Percentiles rank a stretch among this genome's conserved stretches.
Conservation (phyloP, 2,329 filamentous ascomycete species). For the Zopfia rhizophila region DNA sequence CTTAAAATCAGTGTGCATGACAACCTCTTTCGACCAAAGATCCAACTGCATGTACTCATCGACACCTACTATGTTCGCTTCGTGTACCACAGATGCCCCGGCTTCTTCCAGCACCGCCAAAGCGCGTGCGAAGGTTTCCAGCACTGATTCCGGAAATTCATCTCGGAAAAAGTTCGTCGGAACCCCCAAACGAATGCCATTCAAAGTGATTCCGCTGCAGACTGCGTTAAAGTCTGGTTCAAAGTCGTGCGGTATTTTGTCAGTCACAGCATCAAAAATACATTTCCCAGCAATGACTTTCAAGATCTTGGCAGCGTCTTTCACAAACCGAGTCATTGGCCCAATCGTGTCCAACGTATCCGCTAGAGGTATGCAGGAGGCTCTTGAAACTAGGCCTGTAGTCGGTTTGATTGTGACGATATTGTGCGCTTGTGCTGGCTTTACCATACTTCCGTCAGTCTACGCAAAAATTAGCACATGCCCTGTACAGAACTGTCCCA, state of each 20-base stretch:
- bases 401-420: slow-evolving; percentile 36
- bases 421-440: slow-evolving; percentile 26
- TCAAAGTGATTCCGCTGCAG: no score
- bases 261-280: no score
- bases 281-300: no score
- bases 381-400: slow-evolving; percentile 65
- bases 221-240: no score
- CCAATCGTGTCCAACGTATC: slow-evolving; percentile 64
- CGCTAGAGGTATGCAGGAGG: slow-evolving; percentile 68
- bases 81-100: slow-evolving; percentile 26
- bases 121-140: slow-evolving; percentile 11
- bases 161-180: no score
- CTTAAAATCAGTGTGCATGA: slow-evolving; percentile 68
- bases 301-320: no score
- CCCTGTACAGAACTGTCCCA: no score
- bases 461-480: no score
- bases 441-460: slow-evolving; percentile 7
- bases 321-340: slow-evolving; percentile 62
- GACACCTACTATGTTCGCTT: slow-evolving; percentile 51
- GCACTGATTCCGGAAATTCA: no score
- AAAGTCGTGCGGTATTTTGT: no score
- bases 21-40: slow-evolving; percentile 33
- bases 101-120: slow-evolving; percentile 13
- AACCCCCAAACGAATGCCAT: no score
- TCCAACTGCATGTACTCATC: slow-evolving; percentile 53